Percentiles rank a stretch among this genome's conserved stretches.
These are phyloP conservation scores for Saccharomycopsis lassenensis DNA, from an alignment of 805 yeast species.

Conservation along the genomic window DNA sequence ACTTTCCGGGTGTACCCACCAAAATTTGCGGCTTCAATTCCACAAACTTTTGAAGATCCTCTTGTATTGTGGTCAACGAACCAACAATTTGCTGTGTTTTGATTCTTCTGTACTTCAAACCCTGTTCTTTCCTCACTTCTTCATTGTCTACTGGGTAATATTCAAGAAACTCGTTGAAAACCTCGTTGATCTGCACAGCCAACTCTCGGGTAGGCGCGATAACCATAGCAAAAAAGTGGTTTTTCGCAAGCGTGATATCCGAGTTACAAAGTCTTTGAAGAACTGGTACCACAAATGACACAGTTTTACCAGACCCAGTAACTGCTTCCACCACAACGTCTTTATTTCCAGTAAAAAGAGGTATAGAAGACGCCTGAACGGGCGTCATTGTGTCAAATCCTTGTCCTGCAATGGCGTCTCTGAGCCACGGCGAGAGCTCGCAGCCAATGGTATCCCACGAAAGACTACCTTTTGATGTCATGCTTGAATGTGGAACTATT, in stretches of 20 bases:
- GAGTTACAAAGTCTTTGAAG: constrained; percentile 47
- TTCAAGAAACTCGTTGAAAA: constrained; percentile 47
- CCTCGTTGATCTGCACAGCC: constrained; percentile 61
- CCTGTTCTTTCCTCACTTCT: constrained; percentile 8
- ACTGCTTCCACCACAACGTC: constrained; percentile 97
- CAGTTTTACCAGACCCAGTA: constrained; percentile 96
- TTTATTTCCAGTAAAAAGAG: constrained; percentile 69
- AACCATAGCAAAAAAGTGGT: constrained; percentile 62
- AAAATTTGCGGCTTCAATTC: constrained; percentile 56
- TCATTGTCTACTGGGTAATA: constrained; percentile 44
- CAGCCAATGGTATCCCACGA: constrained; percentile 10
- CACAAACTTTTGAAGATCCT: constrained; percentile 54
- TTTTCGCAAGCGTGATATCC: constrained; percentile 32
- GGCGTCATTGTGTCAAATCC: constrained; percentile 88
- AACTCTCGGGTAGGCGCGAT: constrained; percentile 59
- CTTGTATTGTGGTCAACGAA: constrained; percentile 49
- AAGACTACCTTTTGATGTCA: constrained; percentile 8
- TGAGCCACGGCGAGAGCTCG: constrained; percentile 12
- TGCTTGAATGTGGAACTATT: neutral
- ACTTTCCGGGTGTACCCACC: constrained; percentile 88
- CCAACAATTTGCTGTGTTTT: constrained; percentile 57
- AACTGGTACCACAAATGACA: constrained; percentile 80
- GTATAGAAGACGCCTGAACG: constrained; percentile 92
- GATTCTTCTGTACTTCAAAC: constrained; percentile 24
- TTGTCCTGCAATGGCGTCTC: constrained; percentile 53